Base-by-base conservation (phyloP, 148 eudicot species). In the Persicaria maculosa region DNA sequence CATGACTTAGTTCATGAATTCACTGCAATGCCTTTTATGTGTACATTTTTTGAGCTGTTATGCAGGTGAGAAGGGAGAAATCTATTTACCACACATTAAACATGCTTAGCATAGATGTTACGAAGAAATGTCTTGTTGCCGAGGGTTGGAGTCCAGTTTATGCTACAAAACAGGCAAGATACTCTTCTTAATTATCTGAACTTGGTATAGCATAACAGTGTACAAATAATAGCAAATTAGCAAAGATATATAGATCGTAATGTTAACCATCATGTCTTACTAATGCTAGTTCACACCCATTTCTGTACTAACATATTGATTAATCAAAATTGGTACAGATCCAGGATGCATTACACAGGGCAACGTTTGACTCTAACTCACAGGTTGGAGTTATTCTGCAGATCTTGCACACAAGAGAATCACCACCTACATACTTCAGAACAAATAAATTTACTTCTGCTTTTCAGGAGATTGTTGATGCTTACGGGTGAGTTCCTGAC, bases 121-220 rank as follows among this genome's bases (percentile, higher is more conserved):
- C 98, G 8, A 95, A 86, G 88, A 95, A 92, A 82, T 95, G 98
- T 78, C 98, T 95, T 55, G 98, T 95, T 72, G 98, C 90, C 68
- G 98, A 95, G 86, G 98, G 98, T 19, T 95, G 98, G 98, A 86
- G 96, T 82, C 98, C 98, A 47, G 86, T 86, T 74, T 88, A 87
- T 87, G 97, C 98, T 9, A 85, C 93, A 25, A 86, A 90, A 74
- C 86, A 92, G 96, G 98, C 90, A 31, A 71, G 65, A 55, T 4
- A n/a, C 25, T 55, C 16, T 17, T 55, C 61, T 22, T 55, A 55
- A 55, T 17, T 6, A 55, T 55, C 61, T 55, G 20, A n/a, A 55
- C 61, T 55, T 55, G 61, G 22, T 55, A 17, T 1, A 17, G 61
- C 61, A 55, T 55, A 55, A 55, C 20, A 55, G 19, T 17, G 8